These are phyloP conservation scores for Aspergillus fischeri DNA, from an alignment of 2,329 filamentous ascomycete genomes.

Conservation along the genomic window DNA sequence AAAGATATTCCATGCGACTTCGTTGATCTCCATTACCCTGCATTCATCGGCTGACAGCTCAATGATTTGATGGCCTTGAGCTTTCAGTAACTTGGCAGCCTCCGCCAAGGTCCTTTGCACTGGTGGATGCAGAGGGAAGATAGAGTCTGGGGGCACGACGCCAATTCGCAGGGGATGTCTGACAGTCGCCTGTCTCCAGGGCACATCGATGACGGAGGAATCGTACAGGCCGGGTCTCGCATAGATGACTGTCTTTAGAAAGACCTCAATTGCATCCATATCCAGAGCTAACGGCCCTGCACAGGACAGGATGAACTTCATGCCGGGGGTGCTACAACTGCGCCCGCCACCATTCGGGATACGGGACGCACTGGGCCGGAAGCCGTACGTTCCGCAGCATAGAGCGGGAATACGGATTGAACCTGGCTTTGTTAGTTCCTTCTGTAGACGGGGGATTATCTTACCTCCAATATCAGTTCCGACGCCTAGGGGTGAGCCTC, in stretches of 20 bases:
- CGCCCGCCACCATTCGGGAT: constrained; percentile 20
- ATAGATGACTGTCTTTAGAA: constrained; percentile 11
- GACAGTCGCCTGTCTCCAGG: constrained; percentile 14
- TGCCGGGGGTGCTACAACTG: constrained; percentile 14
- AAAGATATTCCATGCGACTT: constrained; percentile 22
- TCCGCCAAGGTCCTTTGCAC: constrained; percentile 42
- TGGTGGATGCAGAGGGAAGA: constrained; percentile 48
- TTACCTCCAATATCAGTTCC: constrained; percentile 57
- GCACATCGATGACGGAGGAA: constrained; percentile 17
- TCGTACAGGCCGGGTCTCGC: constrained; percentile 15
- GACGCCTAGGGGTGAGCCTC: constrained; percentile 58
- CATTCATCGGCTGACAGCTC: constrained; percentile 18
- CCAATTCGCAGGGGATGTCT: constrained; percentile 42
- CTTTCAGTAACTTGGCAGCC: constrained; percentile 35
- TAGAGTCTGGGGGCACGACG: constrained; percentile 43
- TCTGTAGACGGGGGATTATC: background rate
- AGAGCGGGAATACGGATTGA: constrained; percentile 29
- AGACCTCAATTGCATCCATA: constrained; percentile 15
- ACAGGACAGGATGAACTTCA: constrained; percentile 19
- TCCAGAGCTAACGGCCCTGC: constrained; percentile 17
- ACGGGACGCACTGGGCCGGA: constrained; percentile 26
- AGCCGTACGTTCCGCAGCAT: constrained; percentile 29
- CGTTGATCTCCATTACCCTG: constrained; percentile 12
- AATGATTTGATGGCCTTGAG: constrained; percentile 44
- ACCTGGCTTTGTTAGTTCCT: constrained; percentile 9